Evolutionary conservation across 2,329 filamentous ascomycete species (phyloP), one percentile per base, ranked within the genome.

Genomic region (Aspergillus fijiensis): DNA sequence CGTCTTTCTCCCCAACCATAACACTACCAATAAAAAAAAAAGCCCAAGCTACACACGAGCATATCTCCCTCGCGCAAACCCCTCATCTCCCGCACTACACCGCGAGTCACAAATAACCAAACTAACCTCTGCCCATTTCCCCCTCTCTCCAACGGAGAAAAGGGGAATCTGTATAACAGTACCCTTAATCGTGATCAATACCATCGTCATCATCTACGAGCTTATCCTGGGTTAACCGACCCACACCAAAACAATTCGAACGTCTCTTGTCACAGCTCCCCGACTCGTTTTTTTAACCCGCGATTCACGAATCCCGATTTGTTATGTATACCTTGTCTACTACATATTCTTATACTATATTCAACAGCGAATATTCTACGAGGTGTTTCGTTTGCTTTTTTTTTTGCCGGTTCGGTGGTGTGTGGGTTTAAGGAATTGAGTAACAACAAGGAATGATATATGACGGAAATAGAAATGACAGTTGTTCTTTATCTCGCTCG

Each of bases 171-270:
- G 33, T 14, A 35, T 51, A 21, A 21, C 39, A 95, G 91, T 94
- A 82, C 92, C 92, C 14, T 78, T 96, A 64, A 96, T 96, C 76
- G 85, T 87, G 63, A 86, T 94, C 70, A 96, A 96, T 76, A 87
- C 88, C 5, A 75, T 93, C 66, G 89, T 96, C 66, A 95, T 96
- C 72, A 74, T 92, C 61, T 96, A 93, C 78, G 89, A 92, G 78
- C 80, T 95, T 47, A 82, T 92, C 51, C 80, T 93, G 29, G 90
- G 90, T 60, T 93, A 80, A 84, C 10, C 9, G 7, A 29, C 12
- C 33, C 33, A 16, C 10, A 2, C 33, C 4, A 16, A 16, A 29
- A 29, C n/a, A 21, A 14, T 19, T 3, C 23, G 45, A 47, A 29
- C 12, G 35, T n/a, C 49, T 57, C 12, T n/a, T 27, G 10, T 33